Evolutionary conservation across 768 basidiomycete species (phyloP), one percentile per base, ranked within the genome.

Genomic region (Thelephora ganbajun): DNA sequence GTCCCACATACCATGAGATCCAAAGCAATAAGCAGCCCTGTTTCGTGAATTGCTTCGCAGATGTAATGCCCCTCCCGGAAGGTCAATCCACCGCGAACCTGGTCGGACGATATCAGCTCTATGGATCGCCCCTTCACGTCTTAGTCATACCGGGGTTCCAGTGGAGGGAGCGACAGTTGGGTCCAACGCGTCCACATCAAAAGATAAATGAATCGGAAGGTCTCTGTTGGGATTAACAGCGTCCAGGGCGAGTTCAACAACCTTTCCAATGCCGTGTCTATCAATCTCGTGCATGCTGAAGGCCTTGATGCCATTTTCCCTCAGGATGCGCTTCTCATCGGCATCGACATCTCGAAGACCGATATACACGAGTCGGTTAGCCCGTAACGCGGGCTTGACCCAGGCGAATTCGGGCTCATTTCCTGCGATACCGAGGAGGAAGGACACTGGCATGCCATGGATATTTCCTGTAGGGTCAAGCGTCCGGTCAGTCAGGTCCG

Each of bases 21-120:
- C 19, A 98, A 66, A 0, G 82, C 89, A 20, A 96, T 92, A 16
- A 99, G 75, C 49, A 85, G 74, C 5, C 92, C 92, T 5, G 93
- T 98, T 69, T 96, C 92, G 51, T 79, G 79, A 37, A 98, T 76
- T 5, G 86, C 82, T 66, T 97, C 92, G 54, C 87, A 91, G 57
- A 94, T 92, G 62, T 93, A 97, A 65, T 97, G 96, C n/a, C 93
- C 94, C 61, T 99, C 96, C 53, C 96, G 71, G 69, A 98, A 99
- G 18, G 88, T 92, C 51, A 99, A 67, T 11, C 96, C 96, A 2
- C 96, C 96, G 56, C 93, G 83, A 19, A 94, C 89, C 78, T 84
- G 49, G 22, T 16, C 11, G 16, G 9, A 41, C 39, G 39, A 41
- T 11, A 14, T 33, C 41, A 44, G 43, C 11, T 26, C n/a, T 2